Conservation (phyloP, 257 asterid genomes). For the Gentiana macrophylla region DNA sequence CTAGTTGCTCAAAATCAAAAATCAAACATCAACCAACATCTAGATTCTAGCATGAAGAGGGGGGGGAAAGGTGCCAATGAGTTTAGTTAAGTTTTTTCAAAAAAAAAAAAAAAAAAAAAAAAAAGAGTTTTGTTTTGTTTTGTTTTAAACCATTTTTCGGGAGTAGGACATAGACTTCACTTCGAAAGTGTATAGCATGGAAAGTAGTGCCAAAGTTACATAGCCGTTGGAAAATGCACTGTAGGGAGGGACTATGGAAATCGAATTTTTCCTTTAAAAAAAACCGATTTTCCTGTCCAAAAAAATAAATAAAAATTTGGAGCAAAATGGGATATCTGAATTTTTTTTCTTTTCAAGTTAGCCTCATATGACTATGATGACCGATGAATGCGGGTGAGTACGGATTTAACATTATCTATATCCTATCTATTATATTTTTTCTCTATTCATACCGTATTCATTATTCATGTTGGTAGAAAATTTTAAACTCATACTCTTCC, state of each 20-base stretch:
- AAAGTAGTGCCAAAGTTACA: conserved; percentile 30
- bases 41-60: conserved; percentile 11
- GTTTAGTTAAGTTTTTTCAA: not conserved
- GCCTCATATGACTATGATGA: too few species aligned
- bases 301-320: too few species aligned
- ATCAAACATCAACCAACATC: conserved; percentile 32
- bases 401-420: too few species aligned
- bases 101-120: too few species aligned
- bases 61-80: not conserved
- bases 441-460: too few species aligned
- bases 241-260: conserved; percentile 6
- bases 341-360: too few species aligned
- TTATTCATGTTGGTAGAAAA: too few species aligned
- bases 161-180: conserved; percentile 19
- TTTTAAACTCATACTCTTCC: too few species aligned
- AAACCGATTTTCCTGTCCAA: too few species aligned
- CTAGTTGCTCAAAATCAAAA: conserved; percentile 30
- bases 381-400: too few species aligned
- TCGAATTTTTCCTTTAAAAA: conserved; percentile 5
- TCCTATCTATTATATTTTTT: too few species aligned
- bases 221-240: conserved; percentile 33
- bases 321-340: too few species aligned
- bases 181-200: conserved; percentile 19
- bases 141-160: conserved; percentile 3
- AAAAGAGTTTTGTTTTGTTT: not conserved